Percentiles rank a stretch among this genome's conserved stretches.
These are phyloP conservation scores for Xylariales sp. DNA, from an alignment of 2,329 filamentous ascomycete genomes.

Conservation along the genomic window DNA sequence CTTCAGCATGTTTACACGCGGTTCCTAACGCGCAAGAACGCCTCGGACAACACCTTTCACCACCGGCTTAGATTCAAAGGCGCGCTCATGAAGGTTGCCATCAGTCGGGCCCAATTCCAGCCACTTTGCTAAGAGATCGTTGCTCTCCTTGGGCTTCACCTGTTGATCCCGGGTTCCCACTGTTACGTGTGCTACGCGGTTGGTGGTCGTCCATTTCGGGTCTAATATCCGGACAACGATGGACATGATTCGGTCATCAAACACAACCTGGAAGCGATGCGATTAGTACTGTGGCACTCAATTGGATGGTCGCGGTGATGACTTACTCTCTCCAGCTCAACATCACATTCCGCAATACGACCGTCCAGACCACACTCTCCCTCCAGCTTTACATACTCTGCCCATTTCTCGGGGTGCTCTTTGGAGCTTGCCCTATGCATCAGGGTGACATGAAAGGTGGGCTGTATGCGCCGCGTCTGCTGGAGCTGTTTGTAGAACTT, in stretches of 20 bases:
- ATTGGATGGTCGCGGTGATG: background rate
- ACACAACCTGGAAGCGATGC: slow-evolving; percentile 58
- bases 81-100: slow-evolving; percentile 40
- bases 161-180: slow-evolving; percentile 70
- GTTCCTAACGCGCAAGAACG: slow-evolving; percentile 44
- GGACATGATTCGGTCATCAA: slow-evolving; percentile 84
- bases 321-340: slow-evolving; percentile 57
- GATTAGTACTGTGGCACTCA: background rate
- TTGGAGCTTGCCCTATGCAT: slow-evolving; percentile 70
- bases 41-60: slow-evolving; percentile 43
- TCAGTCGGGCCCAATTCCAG: slow-evolving; percentile 50
- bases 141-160: slow-evolving; percentile 93
- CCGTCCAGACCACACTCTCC: slow-evolving; percentile 33
- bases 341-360: slow-evolving; percentile 58
- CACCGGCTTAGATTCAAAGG: slow-evolving; percentile 44
- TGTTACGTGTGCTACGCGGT: slow-evolving; percentile 81
- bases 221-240: slow-evolving; percentile 74
- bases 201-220: slow-evolving; percentile 65
- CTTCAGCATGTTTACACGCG: no score
- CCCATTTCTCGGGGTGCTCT: slow-evolving; percentile 68
- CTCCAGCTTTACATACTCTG: slow-evolving; percentile 58
- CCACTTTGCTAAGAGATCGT: slow-evolving; percentile 76
- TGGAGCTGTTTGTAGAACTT: slow-evolving; percentile 73
- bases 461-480: slow-evolving; percentile 69
- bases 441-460: slow-evolving; percentile 89